Base-by-base conservation (phyloP, 2,329 filamentous ascomycete genomes). In the Hysterium pulicare region DNA sequence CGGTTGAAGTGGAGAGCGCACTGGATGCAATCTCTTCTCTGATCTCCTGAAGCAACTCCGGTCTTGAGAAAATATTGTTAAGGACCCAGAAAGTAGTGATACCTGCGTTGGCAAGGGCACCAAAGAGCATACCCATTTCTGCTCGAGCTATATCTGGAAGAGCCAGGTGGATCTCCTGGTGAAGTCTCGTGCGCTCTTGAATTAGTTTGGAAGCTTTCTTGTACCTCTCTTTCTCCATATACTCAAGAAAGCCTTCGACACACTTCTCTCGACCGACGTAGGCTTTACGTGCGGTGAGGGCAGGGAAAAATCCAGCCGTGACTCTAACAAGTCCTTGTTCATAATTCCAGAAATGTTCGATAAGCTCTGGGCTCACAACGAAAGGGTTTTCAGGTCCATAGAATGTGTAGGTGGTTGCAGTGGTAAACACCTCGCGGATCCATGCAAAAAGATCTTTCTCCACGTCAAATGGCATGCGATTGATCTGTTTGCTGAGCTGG, bases 331-430 rank as follows among this genome's bases (percentile, higher is more conserved):
- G 42, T 33, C 61, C 66, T 8, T 38, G 42, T 35, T 74, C 71
- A 46, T 70, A 68, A n/a, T 66, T 58, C 69, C 69, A 67, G n/a
- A 74, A 61, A n/a, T 62, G 59, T 6, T 71, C 54, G 2, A 70
- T 40, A 3, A 74, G 47, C 7, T 46, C 47, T 3, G 60, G 53
- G 8, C 72, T 50, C 0, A 54, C 37, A n/a, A 50, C 58, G 23
- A 74, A 61, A 0, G 72, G 71, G 42, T 75, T 73, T 2, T 67
- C 44, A 1, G 68, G 61, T 2, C 74, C 73, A 34, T 69, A 74
- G 17, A 77, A 55, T 3, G 68, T 63, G 20, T 62, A 47, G 7
- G 61, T 60, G 0, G 68, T 71, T 5, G 70, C 69, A 3, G 66
- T 40, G 2, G 66, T 68, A 44, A 74, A 65, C 3, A 63, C 45